Percentiles rank a stretch among this genome's conserved stretches.
These are phyloP conservation scores for Colletotrichum lupini DNA, from an alignment of 2,329 filamentous ascomycete genomes.

Conservation along the genomic window DNA sequence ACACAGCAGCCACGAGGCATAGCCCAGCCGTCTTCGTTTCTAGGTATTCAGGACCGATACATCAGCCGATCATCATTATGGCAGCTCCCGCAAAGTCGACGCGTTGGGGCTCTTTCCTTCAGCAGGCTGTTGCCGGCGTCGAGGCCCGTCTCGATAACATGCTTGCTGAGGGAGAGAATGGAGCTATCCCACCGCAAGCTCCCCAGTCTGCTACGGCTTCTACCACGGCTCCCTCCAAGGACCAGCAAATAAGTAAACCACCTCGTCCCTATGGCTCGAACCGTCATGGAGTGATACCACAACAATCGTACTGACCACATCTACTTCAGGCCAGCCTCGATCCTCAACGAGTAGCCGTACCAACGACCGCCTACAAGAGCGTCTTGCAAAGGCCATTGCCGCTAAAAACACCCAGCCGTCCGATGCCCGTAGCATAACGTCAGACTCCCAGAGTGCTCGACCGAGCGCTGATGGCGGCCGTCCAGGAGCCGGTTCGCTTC, in stretches of 20 bases:
- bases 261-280: neutral
- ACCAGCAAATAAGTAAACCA: constrained; percentile 7
- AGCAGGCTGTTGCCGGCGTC: constrained; percentile 91
- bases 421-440: constrained; percentile 18
- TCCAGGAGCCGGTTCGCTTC: neutral
- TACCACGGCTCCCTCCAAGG: constrained; percentile 2
- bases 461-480: constrained; percentile 10
- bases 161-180: constrained; percentile 77
- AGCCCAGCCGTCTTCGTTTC: neutral
- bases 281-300: neutral
- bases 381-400: constrained; percentile 87
- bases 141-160: constrained; percentile 95
- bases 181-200: constrained; percentile 12
- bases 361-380: constrained; percentile 89
- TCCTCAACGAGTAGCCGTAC: constrained; percentile 71
- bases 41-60: constrained; percentile 43
- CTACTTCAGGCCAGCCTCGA: constrained; percentile 62
- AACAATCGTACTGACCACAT: constrained; percentile 37
- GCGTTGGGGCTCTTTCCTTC: constrained; percentile 84
- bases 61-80: constrained; percentile 48
- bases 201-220: neutral
- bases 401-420: constrained; percentile 61
- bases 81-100: constrained; percentile 64
- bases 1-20: constrained; percentile 24
- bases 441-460: constrained; percentile 10